Base-by-base conservation (phyloP, 352 stramenopile species). In the Globisporangium polare region DNA sequence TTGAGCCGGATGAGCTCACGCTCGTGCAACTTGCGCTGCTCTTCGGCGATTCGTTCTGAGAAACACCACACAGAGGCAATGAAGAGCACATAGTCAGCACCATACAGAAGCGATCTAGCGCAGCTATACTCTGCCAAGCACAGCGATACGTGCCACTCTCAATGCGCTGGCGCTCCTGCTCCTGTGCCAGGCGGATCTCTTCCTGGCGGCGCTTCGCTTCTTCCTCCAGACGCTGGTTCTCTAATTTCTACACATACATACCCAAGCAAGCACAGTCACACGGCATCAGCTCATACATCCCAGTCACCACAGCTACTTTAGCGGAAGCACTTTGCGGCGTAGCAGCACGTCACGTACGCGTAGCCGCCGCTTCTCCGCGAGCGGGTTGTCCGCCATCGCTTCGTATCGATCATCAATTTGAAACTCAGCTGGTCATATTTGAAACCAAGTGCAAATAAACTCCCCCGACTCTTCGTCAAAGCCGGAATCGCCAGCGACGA, bases 221-320 rank as follows among this genome's bases (percentile, higher is more conserved):
- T 27, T 83, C 73, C 53, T 89, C 77, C 49, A 92, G 65, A 10
- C 69, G 80, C 63, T 89, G 67, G 43, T 90, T 86, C 62, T 90
- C 80, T 17, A 90, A 54, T 86, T 89, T 90, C 83, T 92, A 66
- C 46, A 27, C 18, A 37, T 20, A 58, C 2, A 53, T 20, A 58
- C 2, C 51, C 41, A 43, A 18, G 42, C 10, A 50, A 54, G 64
- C 50, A 66, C 10, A 26, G 33, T 39, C n/a, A n/a, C n/a, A n/a
- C n/a, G n/a, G n/a, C n/a, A n/a, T n/a, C n/a, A n/a, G n/a, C n/a
- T n/a, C n/a, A n/a, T n/a, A n/a, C n/a, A n/a, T n/a, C n/a, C n/a
- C n/a, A n/a, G n/a, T n/a, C n/a, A n/a, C n/a, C n/a, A n/a, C n/a
- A n/a, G n/a, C n/a, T n/a, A n/a, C n/a, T n/a, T n/a, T n/a, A n/a